Evolutionary conservation across 1,139 yeast genomes (phyloP), one percentile per base, ranked within the genome.

Genomic region (Kodamaea arcana): DNA sequence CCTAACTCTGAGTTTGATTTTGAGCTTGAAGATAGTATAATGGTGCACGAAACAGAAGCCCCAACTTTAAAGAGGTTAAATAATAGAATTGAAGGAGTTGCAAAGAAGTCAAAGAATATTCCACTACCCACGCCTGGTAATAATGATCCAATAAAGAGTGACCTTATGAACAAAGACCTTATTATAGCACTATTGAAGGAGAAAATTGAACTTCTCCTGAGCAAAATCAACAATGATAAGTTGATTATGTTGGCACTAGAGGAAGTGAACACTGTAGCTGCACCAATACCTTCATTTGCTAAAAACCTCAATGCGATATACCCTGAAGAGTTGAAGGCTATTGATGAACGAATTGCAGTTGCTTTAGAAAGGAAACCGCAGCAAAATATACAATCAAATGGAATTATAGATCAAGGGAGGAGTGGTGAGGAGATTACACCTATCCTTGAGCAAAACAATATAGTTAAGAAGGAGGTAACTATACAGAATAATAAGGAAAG

Each of bases 261-360:
- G 22, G 22, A 18, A 9, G 22, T 9, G 9, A 18, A 9, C 22
- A 9, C 22, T 7, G 22, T 6, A 18, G 9, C 6, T 18, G 22
- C 22, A 18, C 6, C 9, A 6, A 18, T 18, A 18, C 22, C 22
- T 7, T 25, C 28, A 11, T 25, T 25, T 25, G 32, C 36, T 23
- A 24, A 34, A 20, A 32, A 34, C 9, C 34, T 32, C 33, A 30
- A n/a, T n/a, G n/a, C n/a, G n/a, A n/a, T n/a, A n/a, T 37, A 34
- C 24, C 22, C 34, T 17, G 38, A 38, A 11, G 16, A 32, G 15
- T 25, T 37, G 21, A 24, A 15, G 10, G 25, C 27, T 3, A n/a
- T 37, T 3, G 34, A 37, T 22, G 25, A 26, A 4, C 16, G 31
- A 18, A 37, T 37, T 7, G 15, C 23, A 3, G 30, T n/a, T n/a